A percentile compares a stretch with the other conserved stretches of the same genome.
These are phyloP conservation scores for Monascus ruber DNA, from an alignment of 2,329 filamentous ascomycete genomes.

Conservation along the genomic window DNA sequence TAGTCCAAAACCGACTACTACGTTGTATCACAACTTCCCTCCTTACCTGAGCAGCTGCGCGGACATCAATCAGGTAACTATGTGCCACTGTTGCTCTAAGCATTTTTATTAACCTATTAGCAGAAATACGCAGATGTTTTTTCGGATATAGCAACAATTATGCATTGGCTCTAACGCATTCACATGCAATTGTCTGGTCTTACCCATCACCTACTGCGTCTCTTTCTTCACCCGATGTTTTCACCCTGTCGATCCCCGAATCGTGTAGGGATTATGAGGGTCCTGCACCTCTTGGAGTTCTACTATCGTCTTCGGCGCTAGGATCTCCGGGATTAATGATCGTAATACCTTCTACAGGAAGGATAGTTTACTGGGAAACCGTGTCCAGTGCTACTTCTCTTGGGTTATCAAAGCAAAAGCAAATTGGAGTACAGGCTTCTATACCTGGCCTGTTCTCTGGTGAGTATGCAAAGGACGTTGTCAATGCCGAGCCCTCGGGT, in stretches of 20 bases:
- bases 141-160: conserved; percentile 57
- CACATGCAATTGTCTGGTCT: conserved; percentile 81
- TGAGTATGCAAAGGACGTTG: conserved; percentile 64
- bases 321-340: conserved; percentile 77
- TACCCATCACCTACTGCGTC: conserved; percentile 47
- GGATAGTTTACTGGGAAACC: conserved; percentile 89
- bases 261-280: conserved; percentile 55
- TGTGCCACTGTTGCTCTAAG: conserved; percentile 1
- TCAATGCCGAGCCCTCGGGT: conserved; percentile 76
- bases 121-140: conserved; percentile 55
- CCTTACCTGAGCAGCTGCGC: conserved; percentile 66
- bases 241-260: conserved; percentile 68
- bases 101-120: conserved; percentile 2
- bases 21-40: conserved; percentile 71
- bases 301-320: conserved; percentile 69
- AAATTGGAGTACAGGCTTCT: conserved; percentile 63
- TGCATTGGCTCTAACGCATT: conserved; percentile 68
- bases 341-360: conserved; percentile 71
- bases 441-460: conserved; percentile 66
- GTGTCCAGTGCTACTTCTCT: conserved; percentile 79
- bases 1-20: conserved; percentile 79
- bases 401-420: conserved; percentile 70
- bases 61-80: conserved; percentile 52
- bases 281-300: conserved; percentile 66
- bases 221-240: conserved; percentile 47